phyloP scores from a whole-genome alignment of 768 basidiomycete species.

The Kwoniella botswanensis region DNA sequence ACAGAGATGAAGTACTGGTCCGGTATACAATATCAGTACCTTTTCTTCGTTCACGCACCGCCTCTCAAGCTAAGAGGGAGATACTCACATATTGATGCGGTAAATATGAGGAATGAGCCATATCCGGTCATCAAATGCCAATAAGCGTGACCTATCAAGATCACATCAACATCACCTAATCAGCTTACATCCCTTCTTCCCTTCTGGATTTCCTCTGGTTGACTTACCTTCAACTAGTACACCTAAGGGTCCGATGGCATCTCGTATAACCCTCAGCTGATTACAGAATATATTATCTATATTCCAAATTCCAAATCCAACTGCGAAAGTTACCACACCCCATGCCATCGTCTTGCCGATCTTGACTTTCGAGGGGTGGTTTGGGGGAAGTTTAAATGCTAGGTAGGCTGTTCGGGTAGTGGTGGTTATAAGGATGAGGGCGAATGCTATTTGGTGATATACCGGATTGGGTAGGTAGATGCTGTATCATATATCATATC shows the following conservation, averaged over 20 bases:
- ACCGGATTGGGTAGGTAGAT: constrained; percentile 73
- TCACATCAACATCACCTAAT: not conserved
- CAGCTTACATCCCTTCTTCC: not conserved
- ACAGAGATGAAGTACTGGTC: constrained; percentile 39
- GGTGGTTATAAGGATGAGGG: constrained; percentile 63
- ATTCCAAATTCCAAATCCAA: constrained; percentile 79
- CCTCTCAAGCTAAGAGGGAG: not conserved
- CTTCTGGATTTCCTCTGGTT: not conserved
- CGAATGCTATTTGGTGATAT: constrained; percentile 80
- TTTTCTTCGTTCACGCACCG: not conserved
- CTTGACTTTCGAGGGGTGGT: constrained; percentile 59
- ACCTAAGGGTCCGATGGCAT: constrained; percentile 32
- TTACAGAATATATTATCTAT: constrained; percentile 78
- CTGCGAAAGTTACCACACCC: constrained; percentile 66
- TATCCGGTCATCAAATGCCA: constrained; percentile 55
- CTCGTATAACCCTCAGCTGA: constrained; percentile 32
- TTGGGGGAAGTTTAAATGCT: constrained; percentile 61
- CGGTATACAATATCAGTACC: not conserved
- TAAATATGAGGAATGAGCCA: constrained; percentile 50
- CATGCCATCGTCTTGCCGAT: constrained; percentile 60
- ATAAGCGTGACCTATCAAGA: constrained; percentile 37
- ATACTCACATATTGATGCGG: constrained; percentile 48
- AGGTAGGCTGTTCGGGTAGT: constrained; percentile 64
- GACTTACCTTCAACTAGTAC: constrained; percentile 49
- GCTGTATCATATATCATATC: constrained; percentile 57